Evolutionary conservation across 768 basidiomycete genomes (phyloP).

Genomic region (Suillus sp.): DNA sequence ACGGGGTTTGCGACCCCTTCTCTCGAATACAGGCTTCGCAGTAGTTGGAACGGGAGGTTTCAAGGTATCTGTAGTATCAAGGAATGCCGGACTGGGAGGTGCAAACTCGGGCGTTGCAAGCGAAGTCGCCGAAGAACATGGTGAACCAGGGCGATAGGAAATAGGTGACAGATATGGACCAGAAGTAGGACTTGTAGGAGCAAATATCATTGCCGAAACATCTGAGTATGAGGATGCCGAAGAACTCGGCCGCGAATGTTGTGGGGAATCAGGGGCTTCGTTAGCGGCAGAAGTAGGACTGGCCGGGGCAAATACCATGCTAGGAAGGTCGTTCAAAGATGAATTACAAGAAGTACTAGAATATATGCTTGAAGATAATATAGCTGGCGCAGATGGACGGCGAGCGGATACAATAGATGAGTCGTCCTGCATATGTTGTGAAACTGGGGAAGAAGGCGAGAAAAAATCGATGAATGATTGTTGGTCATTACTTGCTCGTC

Average conservation of each 20-base stretch:
- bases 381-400: constrained; percentile 17
- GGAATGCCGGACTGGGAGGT: constrained; percentile 20
- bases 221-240: constrained; percentile 21
- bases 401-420: constrained; percentile 10
- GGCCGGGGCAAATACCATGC: constrained; percentile 35
- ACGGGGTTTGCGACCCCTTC: constrained; percentile 30
- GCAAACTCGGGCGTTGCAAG: constrained; percentile 34
- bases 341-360: constrained; percentile 17
- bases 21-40: constrained; percentile 48
- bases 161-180: constrained; percentile 16
- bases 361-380: constrained; percentile 24
- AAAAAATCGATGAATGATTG: constrained; percentile 52
- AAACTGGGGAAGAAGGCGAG: constrained; percentile 28
- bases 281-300: constrained; percentile 22
- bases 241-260: constrained; percentile 10
- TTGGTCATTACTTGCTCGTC: constrained; percentile 35
- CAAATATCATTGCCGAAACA: constrained; percentile 34
- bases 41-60: constrained; percentile 50
- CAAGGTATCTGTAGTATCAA: background rate
- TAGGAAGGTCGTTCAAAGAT: constrained; percentile 31
- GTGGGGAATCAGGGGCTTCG: constrained; percentile 16
- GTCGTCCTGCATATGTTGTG: constrained; percentile 11
- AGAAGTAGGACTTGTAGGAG: constrained; percentile 28
- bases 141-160: constrained; percentile 22
- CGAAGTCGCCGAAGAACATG: constrained; percentile 32